These are phyloP conservation scores for Plantago lanceolata DNA, from an alignment of 305 asterid genomes.

Conservation along the genomic window DNA sequence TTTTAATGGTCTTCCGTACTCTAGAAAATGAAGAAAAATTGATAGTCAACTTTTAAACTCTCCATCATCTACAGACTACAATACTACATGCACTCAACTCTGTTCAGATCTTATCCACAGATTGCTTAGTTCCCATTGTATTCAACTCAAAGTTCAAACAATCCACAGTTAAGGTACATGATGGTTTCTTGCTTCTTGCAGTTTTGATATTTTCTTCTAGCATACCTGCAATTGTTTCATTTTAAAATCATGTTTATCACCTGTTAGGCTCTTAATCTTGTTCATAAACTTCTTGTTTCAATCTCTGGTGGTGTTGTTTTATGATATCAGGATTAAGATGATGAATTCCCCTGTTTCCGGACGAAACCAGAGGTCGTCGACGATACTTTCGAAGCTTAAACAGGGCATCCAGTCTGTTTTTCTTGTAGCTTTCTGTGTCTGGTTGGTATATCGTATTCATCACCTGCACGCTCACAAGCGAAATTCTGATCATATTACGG, in stretches of 20 bases:
- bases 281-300: neutral
- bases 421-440: conserved; percentile 7
- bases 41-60: neutral
- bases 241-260: neutral
- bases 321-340: neutral
- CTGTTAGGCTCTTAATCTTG: neutral
- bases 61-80: too few species aligned
- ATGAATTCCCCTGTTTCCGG: conserved; percentile 15
- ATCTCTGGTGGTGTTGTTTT: neutral
- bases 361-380: conserved; percentile 4
- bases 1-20: neutral
- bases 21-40: neutral
- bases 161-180: neutral
- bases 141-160: too few species aligned
- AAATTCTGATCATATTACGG: neutral
- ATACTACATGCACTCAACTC: neutral
- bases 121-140: too few species aligned
- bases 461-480: neutral
- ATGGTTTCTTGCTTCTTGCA: neutral
- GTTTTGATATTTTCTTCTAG: neutral
- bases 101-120: too few species aligned
- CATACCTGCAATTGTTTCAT: neutral
- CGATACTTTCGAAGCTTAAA: neutral
- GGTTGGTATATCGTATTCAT: conserved; percentile 14
- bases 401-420: conserved; percentile 7